Evolutionary conservation across 306 rosid genomes (phyloP).

Genomic region (Prosopis cineraria): DNA sequence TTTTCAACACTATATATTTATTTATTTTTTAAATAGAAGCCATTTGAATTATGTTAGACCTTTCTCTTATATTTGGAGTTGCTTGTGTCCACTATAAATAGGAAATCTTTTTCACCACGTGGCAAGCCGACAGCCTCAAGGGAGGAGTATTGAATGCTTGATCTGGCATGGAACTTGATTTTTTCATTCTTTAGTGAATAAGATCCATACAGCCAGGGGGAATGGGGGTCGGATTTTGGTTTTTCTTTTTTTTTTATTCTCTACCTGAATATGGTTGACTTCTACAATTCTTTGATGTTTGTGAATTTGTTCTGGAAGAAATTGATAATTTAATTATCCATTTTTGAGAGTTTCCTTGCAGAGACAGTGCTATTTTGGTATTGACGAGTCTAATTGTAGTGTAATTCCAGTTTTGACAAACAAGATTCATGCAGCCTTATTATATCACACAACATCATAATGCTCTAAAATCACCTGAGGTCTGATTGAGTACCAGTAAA

Average conservation of each 20-base stretch:
- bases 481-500: conserved; percentile 14
- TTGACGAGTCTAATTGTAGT: neutral
- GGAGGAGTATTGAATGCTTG: neutral
- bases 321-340: neutral
- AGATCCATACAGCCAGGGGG: neutral
- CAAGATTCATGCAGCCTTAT: neutral
- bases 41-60: neutral
- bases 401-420: neutral
- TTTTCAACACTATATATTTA: too few species aligned
- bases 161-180: neutral
- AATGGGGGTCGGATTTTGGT: neutral
- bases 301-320: neutral
- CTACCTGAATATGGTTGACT: neutral
- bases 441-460: conserved; percentile 9
- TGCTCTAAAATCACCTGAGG: neutral
- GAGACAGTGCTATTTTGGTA: neutral
- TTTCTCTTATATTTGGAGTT: neutral
- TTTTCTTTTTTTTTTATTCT: neutral
- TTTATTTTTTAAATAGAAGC: neutral
- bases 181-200: neutral
- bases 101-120: neutral
- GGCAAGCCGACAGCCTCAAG: neutral
- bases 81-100: neutral
- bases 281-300: neutral
- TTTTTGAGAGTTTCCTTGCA: neutral